These are phyloP conservation scores for Monosporascus sp. DNA, from an alignment of 2,329 filamentous ascomycete genomes.

Conservation along the genomic window DNA sequence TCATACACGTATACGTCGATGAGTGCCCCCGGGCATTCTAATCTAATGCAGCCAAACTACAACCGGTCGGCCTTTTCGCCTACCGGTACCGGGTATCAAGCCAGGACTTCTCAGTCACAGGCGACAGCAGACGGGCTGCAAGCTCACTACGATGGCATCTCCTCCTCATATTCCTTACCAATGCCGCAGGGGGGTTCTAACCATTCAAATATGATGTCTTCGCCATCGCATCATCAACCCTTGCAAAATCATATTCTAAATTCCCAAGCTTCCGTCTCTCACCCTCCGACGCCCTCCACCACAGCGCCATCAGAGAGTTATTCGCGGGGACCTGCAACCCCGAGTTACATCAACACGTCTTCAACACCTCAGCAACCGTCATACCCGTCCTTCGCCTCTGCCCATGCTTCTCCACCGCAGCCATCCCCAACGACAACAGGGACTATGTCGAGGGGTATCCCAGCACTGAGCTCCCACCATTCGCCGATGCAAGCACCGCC, in stretches of 20 bases:
- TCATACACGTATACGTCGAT: slow-evolving; percentile 53
- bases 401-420: slow-evolving; percentile 29
- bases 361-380: slow-evolving; percentile 41
- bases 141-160: slow-evolving; percentile 62
- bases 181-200: slow-evolving; percentile 45
- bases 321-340: slow-evolving; percentile 50
- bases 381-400: slow-evolving; percentile 38
- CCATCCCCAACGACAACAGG: slow-evolving; percentile 42
- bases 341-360: slow-evolving; percentile 53
- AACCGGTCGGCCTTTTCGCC: slow-evolving; percentile 27
- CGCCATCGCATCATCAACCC: slow-evolving; percentile 25
- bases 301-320: slow-evolving; percentile 56
- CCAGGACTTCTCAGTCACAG: slow-evolving; percentile 53
- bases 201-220: slow-evolving; percentile 26
- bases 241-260: slow-evolving; percentile 39
- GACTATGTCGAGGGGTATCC: slow-evolving; percentile 27
- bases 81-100: slow-evolving; percentile 34
- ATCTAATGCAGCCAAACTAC: slow-evolving; percentile 39
- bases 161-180: slow-evolving; percentile 58
- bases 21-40: slow-evolving; percentile 44
- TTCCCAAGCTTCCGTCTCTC: slow-evolving; percentile 40
- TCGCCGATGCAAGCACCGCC: slow-evolving; percentile 51
- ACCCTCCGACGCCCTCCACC: slow-evolving; percentile 46
- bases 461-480: slow-evolving; percentile 34
- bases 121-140: slow-evolving; percentile 55